A percentile compares a stretch with the other conserved stretches of the same genome.
These are phyloP conservation scores for Clarireedia paspali DNA, from an alignment of 2,329 filamentous ascomycete species.

Conservation along the genomic window DNA sequence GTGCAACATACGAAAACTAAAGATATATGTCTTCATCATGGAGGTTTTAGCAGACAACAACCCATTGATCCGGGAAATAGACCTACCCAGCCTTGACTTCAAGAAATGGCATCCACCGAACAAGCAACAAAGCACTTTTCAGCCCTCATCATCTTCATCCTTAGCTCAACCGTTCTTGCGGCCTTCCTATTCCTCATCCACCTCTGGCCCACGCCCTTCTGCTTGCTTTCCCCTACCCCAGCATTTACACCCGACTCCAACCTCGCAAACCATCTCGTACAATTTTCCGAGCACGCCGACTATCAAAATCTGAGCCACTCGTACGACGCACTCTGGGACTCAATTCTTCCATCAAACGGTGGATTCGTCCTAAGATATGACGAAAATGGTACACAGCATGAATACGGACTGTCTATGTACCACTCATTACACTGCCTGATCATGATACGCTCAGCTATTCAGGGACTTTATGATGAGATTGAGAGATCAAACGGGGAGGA, in stretches of 20 bases:
- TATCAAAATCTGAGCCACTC: conserved; percentile 5
- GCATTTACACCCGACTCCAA: not conserved
- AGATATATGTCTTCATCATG: too few relatives aligned
- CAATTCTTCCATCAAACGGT: not conserved
- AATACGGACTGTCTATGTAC: conserved; percentile 4
- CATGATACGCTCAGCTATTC: conserved; percentile 2
- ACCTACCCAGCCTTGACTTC: not conserved
- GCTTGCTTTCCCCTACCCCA: not conserved
- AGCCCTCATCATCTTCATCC: not conserved
- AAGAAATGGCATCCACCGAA: not conserved
- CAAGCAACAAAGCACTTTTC: not conserved
- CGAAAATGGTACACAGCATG: not conserved
- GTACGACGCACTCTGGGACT: not conserved
- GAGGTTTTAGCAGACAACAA: not conserved
- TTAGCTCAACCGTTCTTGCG: not conserved
- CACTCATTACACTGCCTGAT: conserved; percentile 4
- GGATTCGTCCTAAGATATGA: not conserved
- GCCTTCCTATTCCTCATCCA: not conserved
- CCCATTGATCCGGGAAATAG: not conserved
- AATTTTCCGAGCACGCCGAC: not conserved
- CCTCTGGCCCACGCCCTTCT: not conserved
- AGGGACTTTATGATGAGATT: conserved; percentile 3
- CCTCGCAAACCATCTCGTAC: not conserved
- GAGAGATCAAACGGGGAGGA: not conserved
- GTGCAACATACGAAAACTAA: too few relatives aligned